These are phyloP conservation scores for Aspergillus taichungensis DNA, from an alignment of 495 filamentous ascomycete species.

Conservation along the genomic window DNA sequence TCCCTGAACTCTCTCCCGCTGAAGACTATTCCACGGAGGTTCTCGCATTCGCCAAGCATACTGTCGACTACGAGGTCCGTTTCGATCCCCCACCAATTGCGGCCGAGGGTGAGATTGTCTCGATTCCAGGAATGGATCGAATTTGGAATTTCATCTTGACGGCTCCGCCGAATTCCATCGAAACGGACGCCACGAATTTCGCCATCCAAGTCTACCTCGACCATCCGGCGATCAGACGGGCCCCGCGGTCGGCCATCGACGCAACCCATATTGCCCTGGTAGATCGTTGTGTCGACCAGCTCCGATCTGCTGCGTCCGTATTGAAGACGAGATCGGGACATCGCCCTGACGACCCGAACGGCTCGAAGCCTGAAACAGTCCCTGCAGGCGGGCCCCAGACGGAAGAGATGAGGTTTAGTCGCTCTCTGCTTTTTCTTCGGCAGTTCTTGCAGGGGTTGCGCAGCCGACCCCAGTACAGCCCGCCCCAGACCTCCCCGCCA, in stretches of 20 bases:
- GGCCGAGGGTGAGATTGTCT: slow-evolving; percentile 37
- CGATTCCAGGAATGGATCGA: slow-evolving; percentile 59
- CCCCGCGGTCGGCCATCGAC: slow-evolving; percentile 43
- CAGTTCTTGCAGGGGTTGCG: slow-evolving; percentile 48
- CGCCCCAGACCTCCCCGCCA: slow-evolving; percentile 30
- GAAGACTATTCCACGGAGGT: slow-evolving; percentile 56
- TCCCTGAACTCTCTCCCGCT: slow-evolving; percentile 54
- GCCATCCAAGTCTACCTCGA: slow-evolving; percentile 74
- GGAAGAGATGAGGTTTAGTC: slow-evolving; percentile 54
- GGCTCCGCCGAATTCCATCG: slow-evolving; percentile 60
- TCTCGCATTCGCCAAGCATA: slow-evolving; percentile 57
- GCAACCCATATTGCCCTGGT: slow-evolving; percentile 72
- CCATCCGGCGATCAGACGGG: slow-evolving; percentile 28
- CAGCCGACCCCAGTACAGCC: slow-evolving; percentile 44
- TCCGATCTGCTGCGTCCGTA: slow-evolving; percentile 57
- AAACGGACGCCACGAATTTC: slow-evolving; percentile 53
- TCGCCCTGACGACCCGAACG: slow-evolving; percentile 21
- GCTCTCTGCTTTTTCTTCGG: slow-evolving; percentile 53
- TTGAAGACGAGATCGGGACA: slow-evolving; percentile 42
- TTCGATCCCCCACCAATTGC: slow-evolving; percentile 28
- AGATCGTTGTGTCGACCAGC: slow-evolving; percentile 65
- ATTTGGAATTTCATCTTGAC: slow-evolving; percentile 78
- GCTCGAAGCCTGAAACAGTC: slow-evolving; percentile 38
- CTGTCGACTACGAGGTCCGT: slow-evolving; percentile 38
- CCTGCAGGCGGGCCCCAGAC: slow-evolving; percentile 33